Evolutionary conservation across 305 asterid genomes (phyloP).

Genomic region (Caryopteris hybrid): DNA sequence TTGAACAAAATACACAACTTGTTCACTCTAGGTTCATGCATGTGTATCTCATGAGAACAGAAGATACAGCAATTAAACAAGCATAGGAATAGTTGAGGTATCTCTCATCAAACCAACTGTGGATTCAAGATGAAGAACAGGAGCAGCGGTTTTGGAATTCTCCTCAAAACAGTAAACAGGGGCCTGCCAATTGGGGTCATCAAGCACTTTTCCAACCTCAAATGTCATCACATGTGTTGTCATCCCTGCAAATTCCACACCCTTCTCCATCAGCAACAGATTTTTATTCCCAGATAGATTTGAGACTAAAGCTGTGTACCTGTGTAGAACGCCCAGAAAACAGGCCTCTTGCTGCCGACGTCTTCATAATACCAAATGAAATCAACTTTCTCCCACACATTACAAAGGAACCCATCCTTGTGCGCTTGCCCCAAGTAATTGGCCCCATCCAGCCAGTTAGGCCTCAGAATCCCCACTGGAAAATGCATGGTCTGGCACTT

Average conservation of each 20-base stretch:
- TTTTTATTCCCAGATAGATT: background rate
- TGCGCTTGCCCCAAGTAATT: conserved; percentile 42
- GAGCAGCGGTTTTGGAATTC: background rate
- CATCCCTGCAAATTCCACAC: conserved; percentile 39
- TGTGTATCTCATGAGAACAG: too few species aligned
- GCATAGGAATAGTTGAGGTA: background rate
- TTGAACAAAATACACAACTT: too few species aligned
- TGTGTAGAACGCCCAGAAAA: conserved; percentile 51
- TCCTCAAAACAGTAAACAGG: conserved; percentile 55
- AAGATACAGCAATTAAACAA: background rate
- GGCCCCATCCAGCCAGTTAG: conserved; percentile 55
- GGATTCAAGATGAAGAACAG: background rate
- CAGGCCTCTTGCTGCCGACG: conserved; percentile 55
- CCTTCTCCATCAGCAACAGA: background rate
- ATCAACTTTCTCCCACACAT: conserved; percentile 66
- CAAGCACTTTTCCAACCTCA: conserved; percentile 69
- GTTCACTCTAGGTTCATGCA: too few species aligned
- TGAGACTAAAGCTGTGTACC: conserved; percentile 7
- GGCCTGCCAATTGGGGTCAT: conserved; percentile 66
- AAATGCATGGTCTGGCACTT: conserved; percentile 48
- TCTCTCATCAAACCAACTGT: conserved; percentile 24
- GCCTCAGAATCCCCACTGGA: conserved; percentile 63
- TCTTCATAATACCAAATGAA: conserved; percentile 67
- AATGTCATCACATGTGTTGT: conserved; percentile 61
- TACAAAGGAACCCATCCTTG: conserved; percentile 65